phyloP scores from a whole-genome alignment of 1,284 basidiomycete genomes.

The Thecaphora frezii region DNA sequence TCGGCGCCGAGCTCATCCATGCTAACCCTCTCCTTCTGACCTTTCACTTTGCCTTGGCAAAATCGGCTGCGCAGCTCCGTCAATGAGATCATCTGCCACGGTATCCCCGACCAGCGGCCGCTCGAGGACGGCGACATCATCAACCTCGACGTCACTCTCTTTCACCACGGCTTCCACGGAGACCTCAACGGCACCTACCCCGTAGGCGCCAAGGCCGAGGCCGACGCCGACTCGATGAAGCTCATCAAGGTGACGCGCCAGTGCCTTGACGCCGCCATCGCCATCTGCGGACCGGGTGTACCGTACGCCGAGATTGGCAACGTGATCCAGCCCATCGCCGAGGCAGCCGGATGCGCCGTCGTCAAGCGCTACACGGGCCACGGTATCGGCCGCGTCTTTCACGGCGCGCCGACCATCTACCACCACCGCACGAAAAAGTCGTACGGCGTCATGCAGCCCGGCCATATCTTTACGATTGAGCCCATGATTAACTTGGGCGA shows the following conservation, averaged over 20 bases:
- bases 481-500: constrained; percentile 57
- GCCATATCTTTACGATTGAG: constrained; percentile 56
- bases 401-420: constrained; percentile 79
- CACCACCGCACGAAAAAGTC: constrained; percentile 64
- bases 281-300: constrained; percentile 73
- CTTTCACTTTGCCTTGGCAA: too few species aligned
- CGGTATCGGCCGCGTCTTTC: constrained; percentile 82
- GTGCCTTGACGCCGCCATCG: constrained; percentile 74
- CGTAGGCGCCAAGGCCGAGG: constrained; percentile 47
- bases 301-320: constrained; percentile 74
- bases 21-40: too few species aligned
- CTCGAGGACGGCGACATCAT: constrained; percentile 46
- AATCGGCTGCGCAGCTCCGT: constrained; percentile 68
- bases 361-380: constrained; percentile 72
- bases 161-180: constrained; percentile 57
- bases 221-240: constrained; percentile 40
- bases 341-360: constrained; percentile 65
- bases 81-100: constrained; percentile 96
- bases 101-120: constrained; percentile 60
- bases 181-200: constrained; percentile 57
- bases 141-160: constrained; percentile 67
- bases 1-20: too few species aligned
- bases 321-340: constrained; percentile 68
- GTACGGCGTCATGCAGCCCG: constrained; percentile 55
- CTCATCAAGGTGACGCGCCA: constrained; percentile 59